Percentiles rank a stretch among this genome's conserved stretches.
Evolutionary conservation across 495 filamentous ascomycete species (phyloP).

Genomic region (Hypoxylon fuscum): DNA sequence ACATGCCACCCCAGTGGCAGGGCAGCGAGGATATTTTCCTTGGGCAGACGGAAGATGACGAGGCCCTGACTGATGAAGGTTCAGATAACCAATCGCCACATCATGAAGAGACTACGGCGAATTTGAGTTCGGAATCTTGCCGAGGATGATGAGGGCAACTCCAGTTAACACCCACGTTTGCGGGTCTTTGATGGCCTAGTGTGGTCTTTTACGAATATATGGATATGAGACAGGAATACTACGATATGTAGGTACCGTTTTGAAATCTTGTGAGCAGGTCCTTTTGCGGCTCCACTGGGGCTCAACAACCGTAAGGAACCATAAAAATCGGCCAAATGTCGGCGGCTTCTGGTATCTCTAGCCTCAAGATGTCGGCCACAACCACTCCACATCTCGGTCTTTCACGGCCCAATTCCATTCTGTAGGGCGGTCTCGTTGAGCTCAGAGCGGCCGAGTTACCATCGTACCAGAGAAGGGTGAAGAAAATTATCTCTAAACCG

Average conservation of each 20-base stretch:
- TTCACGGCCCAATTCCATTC: slow-evolving; percentile 38
- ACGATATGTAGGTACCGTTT: slow-evolving; percentile 19
- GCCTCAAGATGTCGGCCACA: slow-evolving; percentile 32
- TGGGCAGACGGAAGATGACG: slow-evolving; percentile 45
- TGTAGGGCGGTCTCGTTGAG: slow-evolving; percentile 22
- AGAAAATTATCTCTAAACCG: slow-evolving; percentile 9
- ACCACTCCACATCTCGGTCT: slow-evolving; percentile 40
- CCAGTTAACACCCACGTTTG: slow-evolving; percentile 23
- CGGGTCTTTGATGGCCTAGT: slow-evolving; percentile 19
- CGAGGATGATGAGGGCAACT: slow-evolving; percentile 18
- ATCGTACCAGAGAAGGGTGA: slow-evolving; percentile 14
- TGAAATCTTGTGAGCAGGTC: slow-evolving; percentile 7
- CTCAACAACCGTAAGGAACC: slow-evolving; percentile 32
- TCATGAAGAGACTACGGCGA: slow-evolving; percentile 12
- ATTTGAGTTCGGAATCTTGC: slow-evolving; percentile 30
- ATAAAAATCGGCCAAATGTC: slow-evolving; percentile 41
- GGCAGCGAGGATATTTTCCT: slow-evolving; percentile 61
- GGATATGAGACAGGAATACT: slow-evolving; percentile 19
- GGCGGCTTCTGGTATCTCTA: slow-evolving; percentile 32
- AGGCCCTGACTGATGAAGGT: slow-evolving; percentile 35
- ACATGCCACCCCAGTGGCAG: slow-evolving; percentile 61
- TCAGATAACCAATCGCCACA: slow-evolving; percentile 21
- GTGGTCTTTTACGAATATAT: slow-evolving; percentile 22
- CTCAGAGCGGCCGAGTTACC: slow-evolving; percentile 24
- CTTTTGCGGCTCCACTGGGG: slow-evolving; percentile 25